These are phyloP conservation scores for Crithidia fasciculata DNA, from an alignment of 208 protist species.

Conservation along the genomic window DNA sequence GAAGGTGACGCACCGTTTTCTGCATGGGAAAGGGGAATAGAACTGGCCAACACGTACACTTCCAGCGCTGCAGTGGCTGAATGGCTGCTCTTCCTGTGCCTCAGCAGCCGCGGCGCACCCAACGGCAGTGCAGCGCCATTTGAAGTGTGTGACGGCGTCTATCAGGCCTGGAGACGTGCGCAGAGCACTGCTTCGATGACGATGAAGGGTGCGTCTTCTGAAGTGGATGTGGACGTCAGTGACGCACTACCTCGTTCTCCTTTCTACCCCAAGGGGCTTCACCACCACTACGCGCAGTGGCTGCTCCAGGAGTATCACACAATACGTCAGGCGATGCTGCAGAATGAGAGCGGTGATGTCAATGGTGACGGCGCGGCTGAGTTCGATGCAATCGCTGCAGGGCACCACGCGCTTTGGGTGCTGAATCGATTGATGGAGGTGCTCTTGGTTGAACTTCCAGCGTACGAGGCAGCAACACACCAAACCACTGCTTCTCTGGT, in stretches of 20 bases:
- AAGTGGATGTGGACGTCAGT: background rate
- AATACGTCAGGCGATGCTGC: background rate
- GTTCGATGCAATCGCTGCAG: background rate
- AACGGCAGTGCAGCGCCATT: slow-evolving; percentile 6
- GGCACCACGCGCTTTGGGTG: slow-evolving; percentile 9
- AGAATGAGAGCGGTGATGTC: background rate
- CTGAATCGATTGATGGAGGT: slow-evolving; percentile 28
- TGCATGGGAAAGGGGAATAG: slow-evolving; percentile 18
- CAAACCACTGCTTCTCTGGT: no score
- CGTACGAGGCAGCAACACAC: slow-evolving; percentile 5
- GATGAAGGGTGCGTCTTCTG: background rate
- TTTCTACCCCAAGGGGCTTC: slow-evolving; percentile 27
- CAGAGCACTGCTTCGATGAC: background rate
- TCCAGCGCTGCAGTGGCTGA: background rate
- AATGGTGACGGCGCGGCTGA: background rate
- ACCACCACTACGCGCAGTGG: slow-evolving; percentile 22
- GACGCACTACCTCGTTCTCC: slow-evolving; percentile 2
- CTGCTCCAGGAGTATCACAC: slow-evolving; percentile 14
- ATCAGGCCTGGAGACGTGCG: slow-evolving; percentile 18
- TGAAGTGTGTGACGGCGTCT: slow-evolving; percentile 31
- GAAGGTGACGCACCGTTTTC: background rate
- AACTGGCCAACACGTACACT: slow-evolving; percentile 4
- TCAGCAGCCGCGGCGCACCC: slow-evolving; percentile 4
- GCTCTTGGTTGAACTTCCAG: slow-evolving; percentile 35
- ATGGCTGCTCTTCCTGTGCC: slow-evolving; percentile 26